Conservation (phyloP, 1,284 basidiomycete species). For the Trametes polyzona region DNA sequence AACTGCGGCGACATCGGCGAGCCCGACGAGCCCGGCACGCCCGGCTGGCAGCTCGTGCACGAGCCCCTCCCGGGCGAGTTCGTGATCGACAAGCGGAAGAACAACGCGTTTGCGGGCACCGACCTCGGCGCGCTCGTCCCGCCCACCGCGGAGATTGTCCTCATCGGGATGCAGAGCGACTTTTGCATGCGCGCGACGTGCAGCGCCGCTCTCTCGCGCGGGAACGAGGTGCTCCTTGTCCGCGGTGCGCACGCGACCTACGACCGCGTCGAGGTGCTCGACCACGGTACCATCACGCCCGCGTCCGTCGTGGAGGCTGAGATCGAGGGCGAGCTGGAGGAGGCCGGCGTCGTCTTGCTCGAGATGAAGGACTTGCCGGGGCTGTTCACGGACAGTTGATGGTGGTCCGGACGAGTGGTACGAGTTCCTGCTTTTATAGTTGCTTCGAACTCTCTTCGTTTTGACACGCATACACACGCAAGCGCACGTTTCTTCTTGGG, state of each 20-base stretch:
- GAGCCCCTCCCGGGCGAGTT: conserved; percentile 50
- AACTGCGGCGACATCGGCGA: conserved; percentile 63
- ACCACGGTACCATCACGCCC: conserved; percentile 54
- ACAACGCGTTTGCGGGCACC: conserved; percentile 69
- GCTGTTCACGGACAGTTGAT: conserved; percentile 51
- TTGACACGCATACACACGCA: not conserved
- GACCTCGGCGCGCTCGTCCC: conserved; percentile 51
- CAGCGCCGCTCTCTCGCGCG: conserved; percentile 59
- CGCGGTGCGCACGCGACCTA: conserved; percentile 66
- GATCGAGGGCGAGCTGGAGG: conserved; percentile 58
- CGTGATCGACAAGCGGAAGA: conserved; percentile 68
- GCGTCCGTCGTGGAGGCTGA: conserved; percentile 53
- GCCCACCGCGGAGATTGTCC: conserved; percentile 58
- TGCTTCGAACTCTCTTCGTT: not conserved
- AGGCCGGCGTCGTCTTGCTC: conserved; percentile 63
- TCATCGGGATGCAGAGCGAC: conserved; percentile 70
- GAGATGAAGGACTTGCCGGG: conserved; percentile 65
- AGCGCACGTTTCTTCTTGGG: not conserved
- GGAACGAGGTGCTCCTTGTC: conserved; percentile 67
- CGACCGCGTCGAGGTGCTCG: conserved; percentile 62
- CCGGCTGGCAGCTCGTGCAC: conserved; percentile 64
- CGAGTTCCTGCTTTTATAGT: no score
- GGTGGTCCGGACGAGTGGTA: not conserved
- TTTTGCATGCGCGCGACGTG: conserved; percentile 69
- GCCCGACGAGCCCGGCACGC: conserved; percentile 54